A percentile compares a stretch with the other conserved stretches of the same genome.
Evolutionary conservation across 768 basidiomycete genomes (phyloP).

Genomic region (Tulasnella sp.): DNA sequence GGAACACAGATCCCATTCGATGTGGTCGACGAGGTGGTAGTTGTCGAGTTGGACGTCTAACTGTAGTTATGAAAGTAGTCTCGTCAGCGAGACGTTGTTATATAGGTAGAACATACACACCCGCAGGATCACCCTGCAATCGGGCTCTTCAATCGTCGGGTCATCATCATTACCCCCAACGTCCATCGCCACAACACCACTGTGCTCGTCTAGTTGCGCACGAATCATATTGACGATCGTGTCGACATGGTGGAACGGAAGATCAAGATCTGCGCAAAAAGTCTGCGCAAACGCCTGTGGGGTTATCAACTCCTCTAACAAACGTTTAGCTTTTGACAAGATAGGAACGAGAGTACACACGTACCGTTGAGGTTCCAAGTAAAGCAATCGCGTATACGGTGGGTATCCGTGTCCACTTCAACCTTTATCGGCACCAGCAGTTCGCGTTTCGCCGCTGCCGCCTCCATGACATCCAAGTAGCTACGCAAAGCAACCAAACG

Average conservation of each 20-base stretch:
- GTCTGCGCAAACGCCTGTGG: constrained; percentile 75
- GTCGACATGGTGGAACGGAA: constrained; percentile 60
- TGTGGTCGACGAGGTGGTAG: constrained; percentile 83
- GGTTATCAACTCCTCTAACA: constrained; percentile 54
- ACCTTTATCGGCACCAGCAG: constrained; percentile 84
- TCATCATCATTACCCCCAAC: constrained; percentile 35
- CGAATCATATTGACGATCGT: constrained; percentile 78
- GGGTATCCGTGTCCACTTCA: constrained; percentile 86
- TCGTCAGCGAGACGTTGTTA: not conserved
- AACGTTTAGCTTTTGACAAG: not conserved
- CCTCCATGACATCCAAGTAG: constrained; percentile 47
- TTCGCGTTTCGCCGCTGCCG: constrained; percentile 42
- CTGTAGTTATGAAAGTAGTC: constrained; percentile 31
- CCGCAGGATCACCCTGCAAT: constrained; percentile 72
- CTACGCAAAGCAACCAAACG: constrained; percentile 25
- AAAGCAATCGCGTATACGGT: constrained; percentile 87
- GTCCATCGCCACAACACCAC: constrained; percentile 68
- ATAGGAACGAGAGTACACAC: not conserved
- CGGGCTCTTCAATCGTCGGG: constrained; percentile 30
- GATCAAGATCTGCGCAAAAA: constrained; percentile 80
- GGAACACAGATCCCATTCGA: constrained; percentile 98
- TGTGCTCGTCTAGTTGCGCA: constrained; percentile 83
- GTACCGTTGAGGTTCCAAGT: constrained; percentile 81
- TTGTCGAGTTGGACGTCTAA: constrained; percentile 95
- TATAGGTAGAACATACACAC: constrained; percentile 33